These are phyloP conservation scores for Chlamydomonas asymmetrica DNA, from an alignment of 139 green algal genomes.

Conservation along the genomic window DNA sequence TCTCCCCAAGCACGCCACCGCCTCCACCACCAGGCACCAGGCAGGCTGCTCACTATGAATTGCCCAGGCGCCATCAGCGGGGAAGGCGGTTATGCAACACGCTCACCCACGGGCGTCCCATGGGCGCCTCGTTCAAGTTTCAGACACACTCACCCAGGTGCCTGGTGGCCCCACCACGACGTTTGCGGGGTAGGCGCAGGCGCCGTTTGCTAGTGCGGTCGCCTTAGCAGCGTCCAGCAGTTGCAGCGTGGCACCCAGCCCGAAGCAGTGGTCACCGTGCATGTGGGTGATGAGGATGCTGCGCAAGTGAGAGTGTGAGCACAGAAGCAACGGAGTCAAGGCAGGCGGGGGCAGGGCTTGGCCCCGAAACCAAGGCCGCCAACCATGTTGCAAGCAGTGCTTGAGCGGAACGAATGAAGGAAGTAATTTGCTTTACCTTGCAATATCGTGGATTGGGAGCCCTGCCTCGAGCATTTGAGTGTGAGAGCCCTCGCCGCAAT, in stretches of 20 bases:
- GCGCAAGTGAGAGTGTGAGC: background rate
- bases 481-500: conserved; percentile 89
- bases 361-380: background rate
- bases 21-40: too few relatives aligned
- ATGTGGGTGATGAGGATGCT: conserved; percentile 92
- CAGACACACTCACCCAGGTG: too few relatives aligned
- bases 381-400: background rate
- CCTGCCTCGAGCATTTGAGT: conserved; percentile 59
- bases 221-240: conserved; percentile 13
- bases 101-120: too few relatives aligned
- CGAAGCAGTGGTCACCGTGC: conserved; percentile 97
- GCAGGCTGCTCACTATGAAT: too few relatives aligned
- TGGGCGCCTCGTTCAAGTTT: too few relatives aligned
- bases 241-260: conserved; percentile 56
- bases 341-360: background rate
- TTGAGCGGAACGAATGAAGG: background rate
- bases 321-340: background rate
- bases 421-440: background rate
- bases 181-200: background rate
- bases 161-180: too few relatives aligned
- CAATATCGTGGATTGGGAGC: background rate
- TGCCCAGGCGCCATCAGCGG: too few relatives aligned
- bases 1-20: too few relatives aligned
- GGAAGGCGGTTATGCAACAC: too few relatives aligned
- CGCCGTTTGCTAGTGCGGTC: background rate